These are phyloP conservation scores for Colletotrichum sp. DNA, from an alignment of 2,329 filamentous ascomycete species.

Conservation along the genomic window DNA sequence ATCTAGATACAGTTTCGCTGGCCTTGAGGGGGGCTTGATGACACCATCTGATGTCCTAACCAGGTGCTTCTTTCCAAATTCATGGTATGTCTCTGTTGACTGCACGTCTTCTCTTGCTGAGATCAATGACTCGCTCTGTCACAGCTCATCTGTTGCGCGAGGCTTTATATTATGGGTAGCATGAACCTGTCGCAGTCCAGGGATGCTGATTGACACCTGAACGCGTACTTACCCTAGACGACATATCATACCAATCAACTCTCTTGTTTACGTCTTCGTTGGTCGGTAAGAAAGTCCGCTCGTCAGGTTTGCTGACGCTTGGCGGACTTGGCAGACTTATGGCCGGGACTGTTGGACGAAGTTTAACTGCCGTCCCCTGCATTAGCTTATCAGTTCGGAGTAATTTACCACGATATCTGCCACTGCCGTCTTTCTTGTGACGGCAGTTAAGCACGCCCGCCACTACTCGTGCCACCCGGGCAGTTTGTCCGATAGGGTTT, in stretches of 20 bases:
- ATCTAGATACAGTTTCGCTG: not conserved
- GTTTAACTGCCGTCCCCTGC: not conserved
- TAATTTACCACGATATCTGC: not conserved
- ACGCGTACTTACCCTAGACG: not conserved
- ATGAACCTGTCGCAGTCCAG: not conserved
- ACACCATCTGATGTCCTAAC: not conserved
- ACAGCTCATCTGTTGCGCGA: not conserved
- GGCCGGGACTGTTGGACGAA: not conserved
- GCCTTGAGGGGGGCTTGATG: not conserved
- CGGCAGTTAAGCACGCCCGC: not conserved
- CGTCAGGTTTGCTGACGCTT: not conserved
- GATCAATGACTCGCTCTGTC: not conserved
- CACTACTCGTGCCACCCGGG: not conserved
- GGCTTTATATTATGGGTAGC: not conserved
- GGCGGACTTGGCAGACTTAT: not conserved
- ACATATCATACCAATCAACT: not conserved
- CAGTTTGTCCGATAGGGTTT: not conserved
- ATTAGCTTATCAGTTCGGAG: not conserved
- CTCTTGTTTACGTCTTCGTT: fast-evolving
- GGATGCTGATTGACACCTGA: not conserved
- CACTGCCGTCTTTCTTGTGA: not conserved
- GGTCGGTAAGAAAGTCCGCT: not conserved
- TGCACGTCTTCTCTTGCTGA: not conserved
- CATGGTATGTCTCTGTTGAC: not conserved
- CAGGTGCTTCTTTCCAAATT: not conserved